Evolutionary conservation across 1,139 yeast species (phyloP).

Genomic region (Entelexis sorbosivorans): DNA sequence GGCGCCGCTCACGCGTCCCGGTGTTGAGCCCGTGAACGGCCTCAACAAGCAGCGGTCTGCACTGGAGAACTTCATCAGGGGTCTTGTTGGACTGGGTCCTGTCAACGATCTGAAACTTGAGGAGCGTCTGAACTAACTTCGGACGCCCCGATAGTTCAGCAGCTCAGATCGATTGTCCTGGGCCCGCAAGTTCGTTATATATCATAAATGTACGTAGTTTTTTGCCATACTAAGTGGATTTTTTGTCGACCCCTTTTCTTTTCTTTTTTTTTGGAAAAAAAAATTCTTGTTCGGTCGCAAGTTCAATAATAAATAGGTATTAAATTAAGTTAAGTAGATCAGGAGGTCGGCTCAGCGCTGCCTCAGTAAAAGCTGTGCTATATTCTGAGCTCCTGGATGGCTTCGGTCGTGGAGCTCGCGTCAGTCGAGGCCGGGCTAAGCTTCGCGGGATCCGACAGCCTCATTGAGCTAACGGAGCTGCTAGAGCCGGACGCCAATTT

Average conservation of each 20-base stretch:
- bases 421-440: constrained; percentile 1
- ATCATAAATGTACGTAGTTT: constrained; percentile 11
- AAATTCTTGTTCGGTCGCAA: background rate
- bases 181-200: background rate
- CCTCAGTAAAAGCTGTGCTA: background rate
- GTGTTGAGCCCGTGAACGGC: constrained; percentile 83
- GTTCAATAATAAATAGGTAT: background rate
- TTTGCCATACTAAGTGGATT: constrained; percentile 14
- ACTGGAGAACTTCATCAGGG: constrained; percentile 79
- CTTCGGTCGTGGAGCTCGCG: background rate
- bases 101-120: constrained; percentile 88
- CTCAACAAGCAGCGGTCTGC: constrained; percentile 91
- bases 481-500: background rate
- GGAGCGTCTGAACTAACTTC: constrained; percentile 50
- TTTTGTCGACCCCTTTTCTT: constrained; percentile 2
- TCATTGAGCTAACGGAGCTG: constrained; percentile 1
- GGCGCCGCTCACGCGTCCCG: constrained; percentile 89
- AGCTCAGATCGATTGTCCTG: constrained; percentile 16
- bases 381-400: constrained; percentile 14
- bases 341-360: background rate
- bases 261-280: background rate
- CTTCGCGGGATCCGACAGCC: background rate
- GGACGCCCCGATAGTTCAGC: constrained; percentile 25
- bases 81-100: constrained; percentile 81
- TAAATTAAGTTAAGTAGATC: background rate